Percentiles rank a stretch among this genome's conserved stretches.
phyloP scores from a whole-genome alignment of 495 filamentous ascomycete species.

The Astrothelium subdiscretum region DNA sequence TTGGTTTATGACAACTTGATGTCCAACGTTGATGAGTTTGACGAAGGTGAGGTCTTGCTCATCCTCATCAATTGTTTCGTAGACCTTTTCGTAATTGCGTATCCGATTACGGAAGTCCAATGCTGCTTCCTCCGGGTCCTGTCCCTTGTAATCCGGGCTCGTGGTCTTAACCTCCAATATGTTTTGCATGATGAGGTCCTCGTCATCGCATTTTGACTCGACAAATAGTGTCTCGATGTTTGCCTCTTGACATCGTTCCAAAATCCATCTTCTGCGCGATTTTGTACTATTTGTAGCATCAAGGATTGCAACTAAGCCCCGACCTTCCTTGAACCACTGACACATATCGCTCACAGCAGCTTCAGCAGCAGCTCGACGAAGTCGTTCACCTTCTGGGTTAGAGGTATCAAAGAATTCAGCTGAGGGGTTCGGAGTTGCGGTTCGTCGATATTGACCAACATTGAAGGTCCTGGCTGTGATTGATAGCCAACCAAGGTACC shows the following conservation, averaged over 20 bases:
- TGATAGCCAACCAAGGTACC: constrained; percentile 92
- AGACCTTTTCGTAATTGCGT: constrained; percentile 90
- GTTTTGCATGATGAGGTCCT: constrained; percentile 91
- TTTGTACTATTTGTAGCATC: constrained; percentile 96
- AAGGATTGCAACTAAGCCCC: constrained; percentile 76
- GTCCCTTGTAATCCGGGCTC: constrained; percentile 85
- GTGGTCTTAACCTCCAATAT: constrained; percentile 96
- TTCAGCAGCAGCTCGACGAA: constrained; percentile 76
- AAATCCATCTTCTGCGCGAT: constrained; percentile 78
- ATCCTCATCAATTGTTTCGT: constrained; percentile 78
- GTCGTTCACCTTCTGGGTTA: constrained; percentile 81
- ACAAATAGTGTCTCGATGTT: constrained; percentile 88
- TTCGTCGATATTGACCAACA: constrained; percentile 84
- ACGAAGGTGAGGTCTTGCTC: constrained; percentile 83
- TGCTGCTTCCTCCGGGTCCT: constrained; percentile 84
- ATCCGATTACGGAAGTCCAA: constrained; percentile 89
- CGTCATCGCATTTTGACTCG: constrained; percentile 89
- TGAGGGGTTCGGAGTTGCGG: constrained; percentile 69
- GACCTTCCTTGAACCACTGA: constrained; percentile 64
- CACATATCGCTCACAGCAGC: constrained; percentile 86
- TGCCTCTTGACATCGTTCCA: constrained; percentile 56
- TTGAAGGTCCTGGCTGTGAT: constrained; percentile 92
- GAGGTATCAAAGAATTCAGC: constrained; percentile 87
- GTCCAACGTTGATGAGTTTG: constrained; percentile 93
- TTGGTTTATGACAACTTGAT: constrained; percentile 91